Percentiles rank a stretch among this genome's conserved stretches.
Conservation (phyloP, 2,329 filamentous ascomycete genomes). For the Alternaria incomplexa region DNA sequence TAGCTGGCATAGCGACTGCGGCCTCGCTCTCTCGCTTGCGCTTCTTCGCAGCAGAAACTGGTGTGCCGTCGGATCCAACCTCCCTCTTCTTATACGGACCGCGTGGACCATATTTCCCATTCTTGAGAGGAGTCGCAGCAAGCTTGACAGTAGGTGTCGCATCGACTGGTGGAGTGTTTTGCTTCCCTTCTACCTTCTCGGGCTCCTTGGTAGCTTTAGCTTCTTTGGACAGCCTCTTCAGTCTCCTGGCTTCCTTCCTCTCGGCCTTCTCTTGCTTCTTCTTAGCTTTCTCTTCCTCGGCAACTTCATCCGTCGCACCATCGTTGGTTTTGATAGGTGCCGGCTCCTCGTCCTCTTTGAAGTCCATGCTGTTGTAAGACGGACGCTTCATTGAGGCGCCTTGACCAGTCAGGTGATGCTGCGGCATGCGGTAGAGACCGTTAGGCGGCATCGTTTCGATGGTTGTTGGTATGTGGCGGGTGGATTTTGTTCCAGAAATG, state of each 20-base stretch:
- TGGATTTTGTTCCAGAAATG: not conserved
- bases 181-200: not conserved
- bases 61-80: not conserved
- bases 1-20: not conserved
- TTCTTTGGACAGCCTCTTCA: slow-evolving; percentile 2
- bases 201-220: not conserved
- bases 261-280: slow-evolving; percentile 6
- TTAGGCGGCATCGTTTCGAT: slow-evolving; percentile 21
- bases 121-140: not conserved
- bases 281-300: not conserved
- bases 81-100: slow-evolving; percentile 12
- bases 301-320: not conserved
- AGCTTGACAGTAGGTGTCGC: not conserved
- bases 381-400: slow-evolving; percentile 2
- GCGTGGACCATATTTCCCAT: slow-evolving; percentile 7
- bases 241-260: slow-evolving; percentile 11
- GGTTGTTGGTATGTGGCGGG: not conserved
- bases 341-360: slow-evolving; percentile 5
- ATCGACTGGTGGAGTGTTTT: not conserved
- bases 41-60: slow-evolving; percentile 19
- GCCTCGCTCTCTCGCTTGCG: slow-evolving; percentile 21
- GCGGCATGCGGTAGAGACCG: slow-evolving; percentile 34
- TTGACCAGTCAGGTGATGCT: slow-evolving; percentile 25
- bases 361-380: slow-evolving; percentile 33
- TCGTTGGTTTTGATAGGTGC: not conserved